These are phyloP conservation scores for Fusarium sp. DNA, from an alignment of 2,329 filamentous ascomycete species.

Conservation along the genomic window DNA sequence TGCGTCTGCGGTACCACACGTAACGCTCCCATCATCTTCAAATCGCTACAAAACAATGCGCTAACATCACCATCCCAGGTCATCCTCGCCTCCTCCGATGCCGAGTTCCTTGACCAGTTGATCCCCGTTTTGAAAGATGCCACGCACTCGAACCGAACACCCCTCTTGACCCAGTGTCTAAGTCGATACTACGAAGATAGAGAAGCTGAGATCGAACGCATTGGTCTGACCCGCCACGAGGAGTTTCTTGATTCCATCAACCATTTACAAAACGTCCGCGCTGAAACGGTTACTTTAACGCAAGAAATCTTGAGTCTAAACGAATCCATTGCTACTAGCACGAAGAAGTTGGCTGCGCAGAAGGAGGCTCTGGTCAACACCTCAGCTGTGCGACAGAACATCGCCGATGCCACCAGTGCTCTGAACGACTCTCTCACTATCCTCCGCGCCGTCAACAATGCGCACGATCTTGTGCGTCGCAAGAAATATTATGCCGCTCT, in stretches of 20 bases:
- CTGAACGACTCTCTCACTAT: slow-evolving; percentile 93
- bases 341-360: slow-evolving; percentile 91
- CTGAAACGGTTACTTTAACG: slow-evolving; percentile 89
- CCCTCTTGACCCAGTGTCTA: slow-evolving; percentile 77
- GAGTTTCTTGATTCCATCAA: slow-evolving; percentile 96
- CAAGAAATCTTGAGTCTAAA: slow-evolving; percentile 92
- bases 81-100: slow-evolving; percentile 89
- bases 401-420: slow-evolving; percentile 90
- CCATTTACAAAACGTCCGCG: slow-evolving; percentile 89
- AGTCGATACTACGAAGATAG: slow-evolving; percentile 83
- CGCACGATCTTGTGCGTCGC: slow-evolving; percentile 89
- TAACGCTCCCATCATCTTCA: slow-evolving; percentile 42
- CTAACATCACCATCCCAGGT: slow-evolving; percentile 68
- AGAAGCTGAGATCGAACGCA: slow-evolving; percentile 91
- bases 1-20: slow-evolving; percentile 59
- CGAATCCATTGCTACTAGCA: slow-evolving; percentile 93
- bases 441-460: slow-evolving; percentile 89
- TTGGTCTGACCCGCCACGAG: slow-evolving; percentile 95
- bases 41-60: slow-evolving; percentile 1
- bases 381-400: slow-evolving; percentile 91
- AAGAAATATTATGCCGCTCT: slow-evolving; percentile 97
- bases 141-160: slow-evolving; percentile 77
- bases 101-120: slow-evolving; percentile 94
- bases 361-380: slow-evolving; percentile 96
- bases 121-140: slow-evolving; percentile 96